Evolutionary conservation across 2,329 filamentous ascomycete genomes (phyloP).

Genomic region (Phaeosphaeria sp.): DNA sequence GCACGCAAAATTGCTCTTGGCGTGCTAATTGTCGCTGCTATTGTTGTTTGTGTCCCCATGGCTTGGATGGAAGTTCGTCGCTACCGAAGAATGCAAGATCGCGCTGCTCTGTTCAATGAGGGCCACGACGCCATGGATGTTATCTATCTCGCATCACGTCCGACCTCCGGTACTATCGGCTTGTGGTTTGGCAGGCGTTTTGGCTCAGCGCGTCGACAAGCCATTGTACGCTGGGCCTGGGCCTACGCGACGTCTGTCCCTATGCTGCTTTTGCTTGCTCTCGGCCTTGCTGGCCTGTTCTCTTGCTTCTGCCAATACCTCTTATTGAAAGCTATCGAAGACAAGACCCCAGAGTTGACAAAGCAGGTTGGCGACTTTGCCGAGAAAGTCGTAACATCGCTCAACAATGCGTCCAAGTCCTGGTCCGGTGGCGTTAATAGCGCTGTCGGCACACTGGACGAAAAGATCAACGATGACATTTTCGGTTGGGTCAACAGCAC

Average conservation of each 20-base stretch:
- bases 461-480: slow-evolving; percentile 81
- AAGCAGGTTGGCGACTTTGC: slow-evolving; percentile 80
- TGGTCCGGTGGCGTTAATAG: slow-evolving; percentile 81
- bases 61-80: slow-evolving; percentile 79
- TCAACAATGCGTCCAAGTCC: slow-evolving; percentile 73
- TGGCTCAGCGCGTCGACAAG: slow-evolving; percentile 68
- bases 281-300: slow-evolving; percentile 82
- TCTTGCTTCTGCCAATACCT: slow-evolving; percentile 83
- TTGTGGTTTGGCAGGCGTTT: slow-evolving; percentile 73
- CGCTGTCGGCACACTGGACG: slow-evolving; percentile 69
- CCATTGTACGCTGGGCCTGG: slow-evolving; percentile 80
- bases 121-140: slow-evolving; percentile 84
- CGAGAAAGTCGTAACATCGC: slow-evolving; percentile 73
- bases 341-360: slow-evolving; percentile 77
- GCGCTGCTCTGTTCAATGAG: slow-evolving; percentile 70
- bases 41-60: slow-evolving; percentile 79
- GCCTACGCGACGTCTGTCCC: slow-evolving; percentile 86
- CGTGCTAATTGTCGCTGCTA: slow-evolving; percentile 73
- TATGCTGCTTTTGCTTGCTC: slow-evolving; percentile 83
- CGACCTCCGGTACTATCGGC: slow-evolving; percentile 74
- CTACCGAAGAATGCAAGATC: slow-evolving; percentile 75
- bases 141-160: slow-evolving; percentile 84
- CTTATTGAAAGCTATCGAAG: slow-evolving; percentile 74
- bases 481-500: slow-evolving; percentile 87
- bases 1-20: slow-evolving; percentile 78